These are phyloP conservation scores for Microglena sp. DNA, from an alignment of 139 green algal species.

Conservation along the genomic window DNA sequence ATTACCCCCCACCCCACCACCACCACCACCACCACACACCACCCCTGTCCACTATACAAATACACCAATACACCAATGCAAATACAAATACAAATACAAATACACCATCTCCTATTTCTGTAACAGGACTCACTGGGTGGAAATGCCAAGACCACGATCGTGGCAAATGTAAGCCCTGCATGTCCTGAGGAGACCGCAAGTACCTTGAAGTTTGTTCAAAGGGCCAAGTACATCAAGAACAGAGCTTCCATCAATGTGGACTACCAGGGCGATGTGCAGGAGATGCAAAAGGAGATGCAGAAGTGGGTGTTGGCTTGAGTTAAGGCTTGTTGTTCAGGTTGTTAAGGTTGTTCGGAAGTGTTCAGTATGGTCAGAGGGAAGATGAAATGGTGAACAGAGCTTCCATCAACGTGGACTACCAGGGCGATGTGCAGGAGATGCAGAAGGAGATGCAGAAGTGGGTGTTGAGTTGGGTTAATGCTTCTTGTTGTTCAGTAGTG, in stretches of 20 bases:
- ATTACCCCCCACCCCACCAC: no score
- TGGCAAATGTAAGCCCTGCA: conserved; percentile 80
- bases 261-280: conserved; percentile 7
- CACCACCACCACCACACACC: no score
- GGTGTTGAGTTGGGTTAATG: background rate
- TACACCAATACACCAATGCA: no score
- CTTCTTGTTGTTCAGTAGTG: background rate
- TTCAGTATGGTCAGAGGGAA: no score
- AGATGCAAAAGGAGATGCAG: background rate
- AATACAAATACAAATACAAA: no score
- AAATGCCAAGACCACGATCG: conserved; percentile 91
- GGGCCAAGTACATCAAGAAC: conserved; percentile 89
- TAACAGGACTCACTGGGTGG: conserved; percentile 80
- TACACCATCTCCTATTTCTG: no score
- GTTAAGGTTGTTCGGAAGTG: no score
- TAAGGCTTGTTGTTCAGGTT: no score
- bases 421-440: conserved; percentile 1
- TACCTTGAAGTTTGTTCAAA: conserved; percentile 80
- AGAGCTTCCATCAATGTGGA: conserved; percentile 51
- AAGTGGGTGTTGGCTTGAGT: no score
- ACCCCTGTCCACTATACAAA: no score
- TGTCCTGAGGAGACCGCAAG: conserved; percentile 69
- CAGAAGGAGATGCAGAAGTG: no score
- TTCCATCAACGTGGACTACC: conserved; percentile 39
- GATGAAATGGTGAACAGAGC: no score